Evolutionary conservation across 169 alveolate genomes (phyloP), one percentile per base, ranked within the genome.

Genomic region (Eimeria falciformis): DNA sequence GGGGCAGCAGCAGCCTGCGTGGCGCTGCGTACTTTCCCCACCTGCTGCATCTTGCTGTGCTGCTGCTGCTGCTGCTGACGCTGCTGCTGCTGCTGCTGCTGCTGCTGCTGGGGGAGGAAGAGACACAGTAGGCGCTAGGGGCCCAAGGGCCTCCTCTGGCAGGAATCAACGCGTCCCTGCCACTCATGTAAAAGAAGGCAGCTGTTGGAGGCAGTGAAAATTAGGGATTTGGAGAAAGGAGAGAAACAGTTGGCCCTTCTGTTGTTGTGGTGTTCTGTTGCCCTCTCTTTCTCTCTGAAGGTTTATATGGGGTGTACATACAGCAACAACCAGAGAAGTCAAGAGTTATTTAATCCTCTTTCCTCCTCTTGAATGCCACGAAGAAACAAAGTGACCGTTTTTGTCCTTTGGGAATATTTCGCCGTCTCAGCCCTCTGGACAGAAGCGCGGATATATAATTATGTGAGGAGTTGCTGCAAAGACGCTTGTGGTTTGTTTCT

Each of bases 1-100:
- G 96, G 96, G 1, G 77, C 93, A 3, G 93, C 89, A 2, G 89
- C 83, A 2, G 83, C 83, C 23, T 27, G 53, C 23, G 83, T 71
- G 53, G 83, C 83, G 56, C 56, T 71, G 33, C 56, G 53, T 25
- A 71, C 56, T 17, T 37, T 71, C 5, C 56, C 83, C 14, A 71
- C 83, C 29, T 37, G 53, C 53, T 71, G 47, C 79, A 68, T 68
- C 71, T 4, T 58, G 71, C 78, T 66, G 47, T n/a, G 47, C 47
- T 37, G 46, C 45, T 3, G 45, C 43, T 25, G 45, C 78, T 4
- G 78, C n/a, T n/a, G 45, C 3, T 14, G 47, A 9, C 43, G 18
- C 43, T 3, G 3, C 78, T 25, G 78, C 78, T 14, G 78, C 45
- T 37, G 33, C n/a, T 9, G 18, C 37, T 25, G 46, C 78, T n/a